These are phyloP conservation scores for Fusarium scirpi DNA, from an alignment of 2,329 filamentous ascomycete genomes.

Conservation along the genomic window DNA sequence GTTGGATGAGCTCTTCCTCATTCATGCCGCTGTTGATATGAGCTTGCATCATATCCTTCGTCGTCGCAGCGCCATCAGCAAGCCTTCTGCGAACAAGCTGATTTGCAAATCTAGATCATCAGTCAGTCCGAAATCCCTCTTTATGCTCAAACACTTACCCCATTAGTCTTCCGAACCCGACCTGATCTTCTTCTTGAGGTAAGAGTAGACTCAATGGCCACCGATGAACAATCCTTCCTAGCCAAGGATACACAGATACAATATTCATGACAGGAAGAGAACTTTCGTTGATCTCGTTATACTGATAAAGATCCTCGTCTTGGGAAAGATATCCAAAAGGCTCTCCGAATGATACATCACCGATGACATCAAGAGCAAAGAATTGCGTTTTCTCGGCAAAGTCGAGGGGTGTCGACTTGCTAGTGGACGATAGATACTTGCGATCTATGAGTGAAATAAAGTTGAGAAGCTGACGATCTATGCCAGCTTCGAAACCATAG, in stretches of 20 bases:
- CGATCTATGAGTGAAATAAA: constrained; percentile 60
- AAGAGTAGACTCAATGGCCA: constrained; percentile 54
- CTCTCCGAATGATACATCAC: constrained; percentile 61
- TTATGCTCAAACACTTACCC: constrained; percentile 43
- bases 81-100: constrained; percentile 41
- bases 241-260: constrained; percentile 53
- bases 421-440: constrained; percentile 56
- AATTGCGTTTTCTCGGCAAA: constrained; percentile 62
- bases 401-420: constrained; percentile 51
- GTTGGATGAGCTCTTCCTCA: constrained; percentile 53
- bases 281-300: constrained; percentile 42
- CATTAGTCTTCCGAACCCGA: constrained; percentile 56
- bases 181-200: constrained; percentile 52
- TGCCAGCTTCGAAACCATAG: constrained; percentile 55
- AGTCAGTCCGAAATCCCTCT: not conserved
- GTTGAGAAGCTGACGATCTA: constrained; percentile 54
- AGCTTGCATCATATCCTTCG: constrained; percentile 55
- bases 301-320: constrained; percentile 6
- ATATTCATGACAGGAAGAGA: constrained; percentile 55
- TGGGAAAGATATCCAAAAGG: constrained; percentile 61
- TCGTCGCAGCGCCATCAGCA: constrained; percentile 28
- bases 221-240: constrained; percentile 51
- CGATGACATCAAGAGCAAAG: constrained; percentile 67
- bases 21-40: constrained; percentile 55
- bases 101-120: constrained; percentile 28